phyloP scores from a whole-genome alignment of 805 yeast species.

The Saccharomyces eubayanus region DNA sequence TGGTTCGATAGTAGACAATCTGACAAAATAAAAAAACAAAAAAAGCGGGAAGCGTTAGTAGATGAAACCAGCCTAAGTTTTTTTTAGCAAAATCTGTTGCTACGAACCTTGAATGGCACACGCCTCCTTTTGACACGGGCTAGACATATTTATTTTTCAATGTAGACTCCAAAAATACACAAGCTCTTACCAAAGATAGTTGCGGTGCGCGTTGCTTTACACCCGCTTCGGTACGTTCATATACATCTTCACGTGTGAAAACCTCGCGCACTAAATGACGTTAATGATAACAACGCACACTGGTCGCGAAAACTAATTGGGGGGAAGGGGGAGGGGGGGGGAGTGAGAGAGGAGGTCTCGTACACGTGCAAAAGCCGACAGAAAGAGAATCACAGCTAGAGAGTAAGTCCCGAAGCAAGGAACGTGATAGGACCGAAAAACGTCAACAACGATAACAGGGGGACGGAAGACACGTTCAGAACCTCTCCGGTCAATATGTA shows the following conservation, averaged over 20 bases:
- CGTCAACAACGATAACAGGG: background rate
- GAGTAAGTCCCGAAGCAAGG: background rate
- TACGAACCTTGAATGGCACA: conserved; percentile 67
- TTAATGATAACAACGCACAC: background rate
- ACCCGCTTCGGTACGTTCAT: background rate
- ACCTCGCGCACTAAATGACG: background rate
- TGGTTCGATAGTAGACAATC: conserved; percentile 57
- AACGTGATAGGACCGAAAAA: background rate
- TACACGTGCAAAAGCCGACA: background rate
- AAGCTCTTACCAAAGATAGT: background rate
- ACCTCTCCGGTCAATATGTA: background rate
- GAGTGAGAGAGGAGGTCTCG: background rate
- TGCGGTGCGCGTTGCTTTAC: background rate
- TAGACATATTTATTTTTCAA: conserved; percentile 5
- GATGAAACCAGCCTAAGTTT: background rate
- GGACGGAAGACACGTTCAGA: background rate
- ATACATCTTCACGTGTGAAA: background rate
- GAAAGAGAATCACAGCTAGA: background rate
- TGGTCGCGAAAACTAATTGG: background rate
- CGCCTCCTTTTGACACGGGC: conserved; percentile 68
- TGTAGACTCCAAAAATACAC: background rate
- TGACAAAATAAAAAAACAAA: too few species aligned
- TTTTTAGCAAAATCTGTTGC: background rate
- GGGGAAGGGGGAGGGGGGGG: background rate
- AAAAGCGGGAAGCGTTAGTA: background rate